A percentile compares a stretch with the other conserved stretches of the same genome.
Conservation (phyloP, 805 yeast genomes). For the Suhomyces emberorum region DNA sequence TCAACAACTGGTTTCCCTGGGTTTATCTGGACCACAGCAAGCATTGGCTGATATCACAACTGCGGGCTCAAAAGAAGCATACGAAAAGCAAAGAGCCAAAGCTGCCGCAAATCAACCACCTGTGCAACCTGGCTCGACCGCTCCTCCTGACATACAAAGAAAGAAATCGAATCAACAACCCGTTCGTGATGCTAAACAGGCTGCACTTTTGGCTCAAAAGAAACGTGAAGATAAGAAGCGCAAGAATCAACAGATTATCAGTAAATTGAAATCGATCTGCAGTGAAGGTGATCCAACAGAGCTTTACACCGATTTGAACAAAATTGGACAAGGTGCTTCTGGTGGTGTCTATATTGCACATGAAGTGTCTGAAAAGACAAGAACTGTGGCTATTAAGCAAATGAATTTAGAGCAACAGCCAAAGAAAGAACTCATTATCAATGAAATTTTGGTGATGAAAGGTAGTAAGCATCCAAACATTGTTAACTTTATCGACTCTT, state of each 20-base stretch:
- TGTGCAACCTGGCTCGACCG: slow-evolving; percentile 5
- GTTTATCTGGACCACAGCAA: slow-evolving; percentile 24
- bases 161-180: slow-evolving; percentile 30
- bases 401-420: slow-evolving; percentile 95
- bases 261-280: slow-evolving; percentile 72
- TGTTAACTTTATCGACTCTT: slow-evolving; percentile 91
- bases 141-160: slow-evolving; percentile 4
- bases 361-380: slow-evolving; percentile 46
- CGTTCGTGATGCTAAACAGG: slow-evolving; percentile 50
- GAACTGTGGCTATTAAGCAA: slow-evolving; percentile 89
- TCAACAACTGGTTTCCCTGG: slow-evolving; percentile 25
- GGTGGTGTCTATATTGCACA: slow-evolving; percentile 95
- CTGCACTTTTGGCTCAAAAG: slow-evolving; percentile 55
- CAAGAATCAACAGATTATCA: slow-evolving; percentile 67
- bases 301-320: slow-evolving; percentile 63
- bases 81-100: slow-evolving; percentile 10
- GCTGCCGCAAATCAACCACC: slow-evolving; percentile 9
- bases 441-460: slow-evolving; percentile 95
- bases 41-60: slow-evolving; percentile 16
- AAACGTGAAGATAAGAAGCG: slow-evolving; percentile 77
- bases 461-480: slow-evolving; percentile 92
- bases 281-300: slow-evolving; percentile 80
- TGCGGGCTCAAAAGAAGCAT: slow-evolving; percentile 8
- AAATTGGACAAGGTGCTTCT: slow-evolving; percentile 97
- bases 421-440: slow-evolving; percentile 88